A percentile compares a stretch with the other conserved stretches of the same genome.
phyloP scores from a whole-genome alignment of 2,329 filamentous ascomycete genomes.

The Lachnellula occidentalis region DNA sequence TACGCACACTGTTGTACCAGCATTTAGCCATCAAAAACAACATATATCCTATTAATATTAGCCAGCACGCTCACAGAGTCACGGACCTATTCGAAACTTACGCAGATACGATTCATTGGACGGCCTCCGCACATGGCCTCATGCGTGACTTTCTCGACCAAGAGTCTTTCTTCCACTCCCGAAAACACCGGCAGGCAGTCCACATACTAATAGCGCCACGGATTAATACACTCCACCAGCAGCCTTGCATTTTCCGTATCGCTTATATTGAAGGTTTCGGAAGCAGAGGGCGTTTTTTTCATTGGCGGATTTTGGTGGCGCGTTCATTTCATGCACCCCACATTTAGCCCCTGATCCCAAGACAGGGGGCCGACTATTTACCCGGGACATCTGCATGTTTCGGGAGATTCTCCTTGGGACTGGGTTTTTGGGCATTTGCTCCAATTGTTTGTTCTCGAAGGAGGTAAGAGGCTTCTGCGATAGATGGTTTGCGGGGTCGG shows the following conservation, averaged over 20 bases:
- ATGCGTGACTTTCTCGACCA: too few species aligned
- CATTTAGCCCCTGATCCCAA: not conserved
- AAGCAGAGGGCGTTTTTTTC: not conserved
- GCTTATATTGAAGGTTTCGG: not conserved
- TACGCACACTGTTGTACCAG: not conserved
- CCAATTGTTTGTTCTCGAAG: not conserved
- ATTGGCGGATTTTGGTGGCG: not conserved
- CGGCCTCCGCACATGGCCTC: too few species aligned
- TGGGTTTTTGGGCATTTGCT: not conserved
- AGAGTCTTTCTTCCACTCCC: too few species aligned
- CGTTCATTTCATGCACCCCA: not conserved
- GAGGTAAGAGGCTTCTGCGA: not conserved
- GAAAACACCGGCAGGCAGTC: too few species aligned
- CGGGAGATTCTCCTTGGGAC: too few species aligned
- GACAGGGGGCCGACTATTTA: not conserved
- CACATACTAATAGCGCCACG: not conserved
- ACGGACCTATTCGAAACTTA: too few species aligned
- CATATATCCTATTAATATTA: not conserved
- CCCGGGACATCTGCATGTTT: not conserved
- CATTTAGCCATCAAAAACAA: not conserved
- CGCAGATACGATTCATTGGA: too few species aligned
- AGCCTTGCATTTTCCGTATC: not conserved
- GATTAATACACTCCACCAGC: not conserved
- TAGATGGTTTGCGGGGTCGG: not conserved
- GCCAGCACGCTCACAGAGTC: too few species aligned